Conservation (phyloP, 176 grass and related monocot genomes). For the Triticum urartu region DNA sequence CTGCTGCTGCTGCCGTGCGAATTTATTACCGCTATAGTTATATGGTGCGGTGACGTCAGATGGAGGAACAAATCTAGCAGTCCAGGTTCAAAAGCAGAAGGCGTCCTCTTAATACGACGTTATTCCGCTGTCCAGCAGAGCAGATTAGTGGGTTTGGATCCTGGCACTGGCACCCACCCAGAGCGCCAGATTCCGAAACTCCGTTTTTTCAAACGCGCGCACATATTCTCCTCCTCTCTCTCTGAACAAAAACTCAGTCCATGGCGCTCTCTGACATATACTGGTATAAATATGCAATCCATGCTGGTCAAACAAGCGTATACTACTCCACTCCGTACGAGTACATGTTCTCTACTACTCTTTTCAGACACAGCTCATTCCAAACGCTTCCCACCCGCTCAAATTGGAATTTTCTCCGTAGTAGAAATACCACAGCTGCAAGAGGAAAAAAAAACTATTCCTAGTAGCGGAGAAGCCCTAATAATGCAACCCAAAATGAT, state of each 20-base stretch:
- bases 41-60: neutral
- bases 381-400: neutral
- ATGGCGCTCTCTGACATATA: neutral
- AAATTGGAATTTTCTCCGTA: neutral
- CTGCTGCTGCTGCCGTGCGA: too few species aligned
- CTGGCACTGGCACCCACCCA: neutral
- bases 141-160: conserved; percentile 35
- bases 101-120: neutral
- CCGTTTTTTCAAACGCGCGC: neutral
- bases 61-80: neutral
- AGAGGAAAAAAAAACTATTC: neutral
- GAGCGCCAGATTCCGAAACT: conserved; percentile 18
- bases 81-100: conserved; percentile 11
- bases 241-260: conserved; percentile 12
- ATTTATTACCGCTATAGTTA: too few species aligned
- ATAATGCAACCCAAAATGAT: conserved; percentile 1
- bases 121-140: conserved; percentile 30
- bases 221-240: conserved; percentile 16
- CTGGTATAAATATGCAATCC: neutral
- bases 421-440: too few species aligned
- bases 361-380: conserved; percentile 11
- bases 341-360: neutral
- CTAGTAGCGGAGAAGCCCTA: neutral
- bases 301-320: conserved; percentile 9
- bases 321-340: neutral